phyloP scores from a whole-genome alignment of 202 grass and related monocot species.

The Dendrocalamus latiflorus region DNA sequence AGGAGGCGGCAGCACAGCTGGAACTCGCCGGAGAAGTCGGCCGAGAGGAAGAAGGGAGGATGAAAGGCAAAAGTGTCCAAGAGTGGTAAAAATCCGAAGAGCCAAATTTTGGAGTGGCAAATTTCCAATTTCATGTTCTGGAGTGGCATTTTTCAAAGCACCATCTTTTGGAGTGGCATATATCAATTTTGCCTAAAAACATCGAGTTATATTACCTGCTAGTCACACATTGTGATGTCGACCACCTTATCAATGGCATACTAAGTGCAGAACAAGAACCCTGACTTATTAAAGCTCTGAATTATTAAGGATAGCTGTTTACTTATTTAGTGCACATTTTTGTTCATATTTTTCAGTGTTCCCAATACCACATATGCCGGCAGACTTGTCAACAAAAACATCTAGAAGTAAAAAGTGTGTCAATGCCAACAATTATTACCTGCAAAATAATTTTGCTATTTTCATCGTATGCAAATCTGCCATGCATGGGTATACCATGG shows the following conservation, averaged over 20 bases:
- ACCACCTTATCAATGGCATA: not conserved
- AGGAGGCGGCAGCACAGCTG: too few species aligned
- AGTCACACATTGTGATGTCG: not conserved
- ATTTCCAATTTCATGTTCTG: too few species aligned
- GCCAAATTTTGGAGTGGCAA: too few species aligned
- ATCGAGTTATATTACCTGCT: not conserved
- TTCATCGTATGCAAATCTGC: constrained; percentile 82
- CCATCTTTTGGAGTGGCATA: too few species aligned
- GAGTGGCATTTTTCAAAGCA: too few species aligned
- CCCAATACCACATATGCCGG: not conserved
- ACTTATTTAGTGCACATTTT: not conserved
- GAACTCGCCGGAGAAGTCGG: too few species aligned
- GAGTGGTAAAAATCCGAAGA: too few species aligned
- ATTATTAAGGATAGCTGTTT: not conserved
- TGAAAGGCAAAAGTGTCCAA: too few species aligned
- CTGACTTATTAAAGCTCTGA: not conserved
- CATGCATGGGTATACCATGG: constrained; percentile 49
- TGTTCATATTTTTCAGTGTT: not conserved
- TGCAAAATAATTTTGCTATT: constrained; percentile 63
- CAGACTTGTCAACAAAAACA: not conserved
- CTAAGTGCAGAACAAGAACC: not conserved
- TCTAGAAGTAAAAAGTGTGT: not conserved
- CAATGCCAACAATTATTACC: constrained; percentile 39
- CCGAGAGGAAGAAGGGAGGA: too few species aligned
- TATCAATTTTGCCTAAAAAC: not conserved